Conservation (phyloP, 2,329 filamentous ascomycete species). For the Fusarium sp. region DNA sequence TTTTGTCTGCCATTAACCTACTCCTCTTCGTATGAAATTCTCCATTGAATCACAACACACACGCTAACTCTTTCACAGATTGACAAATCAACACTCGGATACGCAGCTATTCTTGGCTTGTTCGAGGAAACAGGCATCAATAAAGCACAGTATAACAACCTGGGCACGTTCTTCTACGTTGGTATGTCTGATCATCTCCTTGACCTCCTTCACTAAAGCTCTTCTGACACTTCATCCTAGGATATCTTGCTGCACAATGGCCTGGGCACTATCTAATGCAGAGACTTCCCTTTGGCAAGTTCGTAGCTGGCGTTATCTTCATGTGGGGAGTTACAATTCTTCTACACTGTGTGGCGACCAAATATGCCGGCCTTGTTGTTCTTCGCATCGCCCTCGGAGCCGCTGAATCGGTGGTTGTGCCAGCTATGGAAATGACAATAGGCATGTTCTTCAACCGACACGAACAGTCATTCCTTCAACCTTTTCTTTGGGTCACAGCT, state of each 20-base stretch:
- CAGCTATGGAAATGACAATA: slow-evolving; percentile 58
- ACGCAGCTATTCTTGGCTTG: slow-evolving; percentile 57
- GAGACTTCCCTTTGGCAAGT: slow-evolving; percentile 54
- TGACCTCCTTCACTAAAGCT: accelerated
- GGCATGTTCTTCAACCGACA: slow-evolving; percentile 56
- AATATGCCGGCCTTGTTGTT: slow-evolving; percentile 54
- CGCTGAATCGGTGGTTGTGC: slow-evolving; percentile 55
- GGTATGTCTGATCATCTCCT: slow-evolving; percentile 4
- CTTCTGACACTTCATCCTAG: not conserved
- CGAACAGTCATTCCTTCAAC: slow-evolving; percentile 53
- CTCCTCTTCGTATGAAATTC: slow-evolving; percentile 3
- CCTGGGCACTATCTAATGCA: slow-evolving; percentile 49
- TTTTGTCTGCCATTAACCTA: slow-evolving; percentile 11
- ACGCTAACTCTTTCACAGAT: not conserved
- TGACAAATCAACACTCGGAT: slow-evolving; percentile 51
- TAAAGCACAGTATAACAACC: slow-evolving; percentile 23
- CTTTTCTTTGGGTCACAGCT: slow-evolving; percentile 53
- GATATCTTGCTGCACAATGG: slow-evolving; percentile 24
- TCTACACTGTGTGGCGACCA: slow-evolving; percentile 54
- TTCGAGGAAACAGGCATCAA: slow-evolving; percentile 49
- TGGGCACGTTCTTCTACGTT: slow-evolving; percentile 19
- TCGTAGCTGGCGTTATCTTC: slow-evolving; percentile 52
- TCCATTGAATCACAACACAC: accelerated
- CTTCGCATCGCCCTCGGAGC: slow-evolving; percentile 55
- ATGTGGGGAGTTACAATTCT: slow-evolving; percentile 55